These are phyloP conservation scores for Mentha longifolia DNA, from an alignment of 257 asterid genomes.

Conservation along the genomic window DNA sequence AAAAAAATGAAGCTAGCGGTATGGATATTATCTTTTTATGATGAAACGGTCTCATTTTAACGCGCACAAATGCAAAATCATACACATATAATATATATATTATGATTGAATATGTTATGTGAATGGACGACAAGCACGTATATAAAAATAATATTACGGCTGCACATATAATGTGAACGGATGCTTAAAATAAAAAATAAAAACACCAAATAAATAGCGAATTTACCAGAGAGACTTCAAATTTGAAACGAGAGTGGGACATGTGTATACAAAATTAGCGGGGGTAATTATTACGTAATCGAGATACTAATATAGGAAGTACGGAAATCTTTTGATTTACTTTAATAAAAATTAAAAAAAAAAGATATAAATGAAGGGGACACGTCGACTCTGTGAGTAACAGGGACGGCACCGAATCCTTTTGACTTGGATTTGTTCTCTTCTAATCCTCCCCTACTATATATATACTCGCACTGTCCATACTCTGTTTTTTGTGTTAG, in stretches of 20 bases:
- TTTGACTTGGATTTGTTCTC: conserved; percentile 37
- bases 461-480: conserved; percentile 8
- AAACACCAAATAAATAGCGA: background rate
- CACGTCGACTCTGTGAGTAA: conserved; percentile 75
- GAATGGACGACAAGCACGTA: background rate
- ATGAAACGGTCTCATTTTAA: too few species aligned
- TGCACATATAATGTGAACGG: background rate
- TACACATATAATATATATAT: too few species aligned
- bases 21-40: too few species aligned
- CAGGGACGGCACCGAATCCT: conserved; percentile 71
- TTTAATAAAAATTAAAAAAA: too few species aligned
- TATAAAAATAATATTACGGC: too few species aligned
- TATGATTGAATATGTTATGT: background rate
- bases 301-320: background rate
- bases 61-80: too few species aligned
- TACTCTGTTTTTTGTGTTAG: background rate
- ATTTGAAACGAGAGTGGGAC: background rate
- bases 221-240: background rate
- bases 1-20: too few species aligned
- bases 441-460: conserved; percentile 17
- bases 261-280: conserved; percentile 1
- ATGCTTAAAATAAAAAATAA: background rate
- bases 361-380: conserved; percentile 33
- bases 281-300: too few species aligned
- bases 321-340: background rate